A percentile compares a stretch with the other conserved stretches of the same genome.
Conservation (phyloP, 352 stramenopile genomes). For the Phytophthora pini region DNA sequence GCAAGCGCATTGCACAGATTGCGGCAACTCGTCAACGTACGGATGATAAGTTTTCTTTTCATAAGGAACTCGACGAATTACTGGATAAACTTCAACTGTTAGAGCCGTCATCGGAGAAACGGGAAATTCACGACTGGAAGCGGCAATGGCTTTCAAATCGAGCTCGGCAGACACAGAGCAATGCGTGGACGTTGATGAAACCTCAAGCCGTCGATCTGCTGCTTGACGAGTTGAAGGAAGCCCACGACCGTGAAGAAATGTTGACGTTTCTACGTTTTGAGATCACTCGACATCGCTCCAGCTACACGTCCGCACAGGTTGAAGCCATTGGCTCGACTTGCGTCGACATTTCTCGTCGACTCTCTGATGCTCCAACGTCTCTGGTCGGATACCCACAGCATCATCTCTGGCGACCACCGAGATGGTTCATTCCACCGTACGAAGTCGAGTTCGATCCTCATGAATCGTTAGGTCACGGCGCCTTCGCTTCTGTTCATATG, state of each 20-base stretch:
- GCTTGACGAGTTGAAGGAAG: slow-evolving; percentile 29
- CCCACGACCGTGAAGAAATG: slow-evolving; percentile 34
- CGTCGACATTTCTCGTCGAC: slow-evolving; percentile 27
- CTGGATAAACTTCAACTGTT: slow-evolving; percentile 16
- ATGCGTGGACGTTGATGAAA: slow-evolving; percentile 24
- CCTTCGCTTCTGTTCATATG: slow-evolving; percentile 42
- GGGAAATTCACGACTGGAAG: slow-evolving; percentile 36
- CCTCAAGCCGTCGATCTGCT: slow-evolving; percentile 16
- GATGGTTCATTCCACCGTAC: slow-evolving; percentile 47
- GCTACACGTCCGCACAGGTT: slow-evolving; percentile 27
- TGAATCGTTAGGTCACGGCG: slow-evolving; percentile 32
- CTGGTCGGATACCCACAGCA: background rate
- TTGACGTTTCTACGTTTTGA: slow-evolving; percentile 39
- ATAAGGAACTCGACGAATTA: slow-evolving; percentile 42
- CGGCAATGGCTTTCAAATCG: slow-evolving; percentile 33
- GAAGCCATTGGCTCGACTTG: slow-evolving; percentile 28
- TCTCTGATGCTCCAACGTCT: slow-evolving; percentile 4
- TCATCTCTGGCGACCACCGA: slow-evolving; percentile 29
- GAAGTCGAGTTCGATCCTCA: slow-evolving; percentile 39
- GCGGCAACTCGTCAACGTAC: slow-evolving; percentile 26
- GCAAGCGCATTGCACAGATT: slow-evolving; percentile 30
- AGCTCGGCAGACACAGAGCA: slow-evolving; percentile 17
- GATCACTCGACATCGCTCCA: slow-evolving; percentile 30
- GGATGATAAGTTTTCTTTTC: slow-evolving; percentile 38
- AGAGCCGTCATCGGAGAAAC: background rate